A percentile compares a stretch with the other conserved stretches of the same genome.
Evolutionary conservation across 192 early-diverging fungal genomes (phyloP).

Genomic region (Coemansia sp.): DNA sequence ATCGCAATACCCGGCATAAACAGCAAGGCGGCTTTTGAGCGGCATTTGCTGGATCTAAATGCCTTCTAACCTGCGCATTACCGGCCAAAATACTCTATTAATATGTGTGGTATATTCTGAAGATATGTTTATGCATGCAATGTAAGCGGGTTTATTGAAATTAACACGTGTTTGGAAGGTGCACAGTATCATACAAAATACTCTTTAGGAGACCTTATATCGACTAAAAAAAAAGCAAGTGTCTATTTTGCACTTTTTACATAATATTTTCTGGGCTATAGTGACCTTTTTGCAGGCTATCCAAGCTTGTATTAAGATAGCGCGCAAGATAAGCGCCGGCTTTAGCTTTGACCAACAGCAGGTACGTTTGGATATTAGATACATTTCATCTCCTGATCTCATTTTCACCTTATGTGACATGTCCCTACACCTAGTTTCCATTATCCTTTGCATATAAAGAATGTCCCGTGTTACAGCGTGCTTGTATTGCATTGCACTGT

Average conservation of each 20-base stretch:
- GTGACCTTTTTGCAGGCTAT: not conserved
- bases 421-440: constrained; percentile 11
- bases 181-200: not conserved
- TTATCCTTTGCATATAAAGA: constrained; percentile 9
- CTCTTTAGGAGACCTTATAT: not conserved
- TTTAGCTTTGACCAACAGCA: not conserved
- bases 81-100: not conserved
- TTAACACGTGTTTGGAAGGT: not conserved
- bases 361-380: constrained; percentile 8
- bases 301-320: not conserved
- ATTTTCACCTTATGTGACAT: not conserved
- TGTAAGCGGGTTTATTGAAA: not conserved
- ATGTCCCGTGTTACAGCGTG: constrained; percentile 7
- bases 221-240: not conserved
- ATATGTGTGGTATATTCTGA: constrained; percentile 9
- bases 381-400: not conserved
- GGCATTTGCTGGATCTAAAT: not conserved
- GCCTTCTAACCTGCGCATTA: not conserved
- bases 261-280: not conserved
- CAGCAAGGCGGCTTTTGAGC: not conserved
- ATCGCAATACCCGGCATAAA: not conserved
- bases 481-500: constrained; percentile 8
- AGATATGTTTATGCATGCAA: not conserved
- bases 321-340: not conserved
- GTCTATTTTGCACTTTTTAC: not conserved